These are phyloP conservation scores for Hypoxylon crocopeplum DNA, from an alignment of 495 filamentous ascomycete genomes.

Conservation along the genomic window DNA sequence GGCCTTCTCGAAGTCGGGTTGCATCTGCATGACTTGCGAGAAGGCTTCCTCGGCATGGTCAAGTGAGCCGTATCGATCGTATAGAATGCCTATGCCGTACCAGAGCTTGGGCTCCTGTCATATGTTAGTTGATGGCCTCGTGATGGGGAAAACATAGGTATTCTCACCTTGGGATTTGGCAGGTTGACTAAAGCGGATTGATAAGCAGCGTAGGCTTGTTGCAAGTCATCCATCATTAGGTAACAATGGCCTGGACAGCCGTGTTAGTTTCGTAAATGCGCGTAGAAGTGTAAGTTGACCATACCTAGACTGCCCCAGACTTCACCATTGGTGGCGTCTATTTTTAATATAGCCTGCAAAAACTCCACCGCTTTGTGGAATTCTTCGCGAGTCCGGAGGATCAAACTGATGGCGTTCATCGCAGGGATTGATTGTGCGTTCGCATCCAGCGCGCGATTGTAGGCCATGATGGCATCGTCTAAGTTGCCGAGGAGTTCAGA, in stretches of 20 bases:
- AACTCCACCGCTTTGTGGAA: conserved; percentile 95
- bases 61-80: conserved; percentile 94
- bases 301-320: conserved; percentile 94
- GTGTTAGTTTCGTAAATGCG: conserved; percentile 23
- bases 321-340: conserved; percentile 89
- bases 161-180: conserved; percentile 86
- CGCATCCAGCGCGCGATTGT: conserved; percentile 85
- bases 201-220: conserved; percentile 97
- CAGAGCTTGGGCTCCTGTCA: conserved; percentile 92
- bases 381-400: conserved; percentile 88
- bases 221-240: conserved; percentile 98
- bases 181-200: conserved; percentile 94
- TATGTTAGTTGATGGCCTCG: conserved; percentile 18
- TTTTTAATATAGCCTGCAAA: conserved; percentile 86
- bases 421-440: conserved; percentile 91
- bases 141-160: not conserved
- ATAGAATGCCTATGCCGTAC: conserved; percentile 99
- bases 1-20: conserved; percentile 96
- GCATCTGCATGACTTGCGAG: conserved; percentile 99
- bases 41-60: conserved; percentile 99
- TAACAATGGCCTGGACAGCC: conserved; percentile 81
- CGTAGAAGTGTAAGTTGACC: conserved; percentile 27
- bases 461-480: conserved; percentile 85
- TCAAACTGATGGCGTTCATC: conserved; percentile 93
- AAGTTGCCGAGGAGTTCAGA: conserved; percentile 89